Conservation (phyloP, 352 stramenopile genomes). For the Globisporangium paroecandrum region DNA sequence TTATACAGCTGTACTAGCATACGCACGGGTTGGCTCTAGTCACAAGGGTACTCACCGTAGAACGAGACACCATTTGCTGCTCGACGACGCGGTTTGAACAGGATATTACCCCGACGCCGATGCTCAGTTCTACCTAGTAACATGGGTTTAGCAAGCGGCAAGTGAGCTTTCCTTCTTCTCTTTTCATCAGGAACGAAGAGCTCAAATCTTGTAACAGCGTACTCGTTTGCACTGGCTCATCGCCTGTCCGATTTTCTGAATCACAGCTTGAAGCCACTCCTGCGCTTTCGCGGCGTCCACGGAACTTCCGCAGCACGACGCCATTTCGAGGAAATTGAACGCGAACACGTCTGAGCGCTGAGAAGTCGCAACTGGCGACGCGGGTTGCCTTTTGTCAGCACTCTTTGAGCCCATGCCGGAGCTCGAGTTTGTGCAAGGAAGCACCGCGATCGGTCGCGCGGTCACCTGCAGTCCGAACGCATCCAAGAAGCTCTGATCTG, state of each 20-base stretch:
- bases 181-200: not conserved
- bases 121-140: conserved; percentile 55
- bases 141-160: not conserved
- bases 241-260: conserved; percentile 54
- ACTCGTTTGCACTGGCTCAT: conserved; percentile 53
- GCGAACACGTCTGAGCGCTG: conserved; percentile 19
- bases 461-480: conserved; percentile 40
- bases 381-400: conserved; percentile 6
- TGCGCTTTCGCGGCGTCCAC: conserved; percentile 50
- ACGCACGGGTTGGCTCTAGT: not conserved
- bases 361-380: not conserved
- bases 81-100: conserved; percentile 50
- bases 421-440: not conserved
- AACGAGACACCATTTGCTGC: conserved; percentile 40
- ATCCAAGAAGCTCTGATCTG: conserved; percentile 49
- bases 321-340: conserved; percentile 74
- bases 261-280: conserved; percentile 49
- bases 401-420: not conserved
- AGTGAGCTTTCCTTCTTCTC: not conserved
- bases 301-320: conserved; percentile 45
- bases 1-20: too few relatives aligned
- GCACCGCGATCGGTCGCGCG: not conserved
- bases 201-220: not conserved
- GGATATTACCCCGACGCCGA: conserved; percentile 54
- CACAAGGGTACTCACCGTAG: conserved; percentile 30